phyloP scores from a whole-genome alignment of 2,329 filamentous ascomycete genomes.

The Neophaeococcomyces mojaviensis region DNA sequence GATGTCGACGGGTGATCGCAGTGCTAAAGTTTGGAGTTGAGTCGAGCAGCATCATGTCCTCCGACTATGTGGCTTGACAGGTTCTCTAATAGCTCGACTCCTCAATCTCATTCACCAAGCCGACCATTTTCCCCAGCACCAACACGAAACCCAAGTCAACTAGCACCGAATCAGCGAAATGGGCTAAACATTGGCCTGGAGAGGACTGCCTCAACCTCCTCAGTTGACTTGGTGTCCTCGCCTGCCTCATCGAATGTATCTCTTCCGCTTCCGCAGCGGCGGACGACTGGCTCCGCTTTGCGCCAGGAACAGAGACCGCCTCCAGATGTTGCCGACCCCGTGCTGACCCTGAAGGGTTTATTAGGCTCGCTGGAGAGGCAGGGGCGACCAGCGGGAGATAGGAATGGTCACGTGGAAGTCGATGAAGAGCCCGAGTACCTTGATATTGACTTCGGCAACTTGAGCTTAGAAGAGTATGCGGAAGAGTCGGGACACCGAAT shows the following conservation, averaged over 20 bases:
- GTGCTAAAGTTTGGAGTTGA: background rate
- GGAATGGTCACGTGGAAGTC: conserved; percentile 17
- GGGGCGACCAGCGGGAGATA: conserved; percentile 13
- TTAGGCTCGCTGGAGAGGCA: conserved; percentile 39
- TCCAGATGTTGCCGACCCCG: conserved; percentile 57
- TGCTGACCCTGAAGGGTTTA: conserved; percentile 60
- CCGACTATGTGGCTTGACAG: conserved; percentile 79
- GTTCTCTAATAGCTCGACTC: conserved; percentile 63
- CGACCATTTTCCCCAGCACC: conserved; percentile 66
- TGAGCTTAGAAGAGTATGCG: conserved; percentile 68
- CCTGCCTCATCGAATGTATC: conserved; percentile 71
- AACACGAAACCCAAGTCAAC: conserved; percentile 58
- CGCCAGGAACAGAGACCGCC: conserved; percentile 51
- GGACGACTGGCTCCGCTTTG: conserved; percentile 60
- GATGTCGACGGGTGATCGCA: background rate
- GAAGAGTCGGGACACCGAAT: conserved; percentile 33
- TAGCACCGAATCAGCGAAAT: conserved; percentile 61
- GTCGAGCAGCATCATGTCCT: conserved; percentile 3
- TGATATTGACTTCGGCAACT: conserved; percentile 68
- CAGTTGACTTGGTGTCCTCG: conserved; percentile 51
- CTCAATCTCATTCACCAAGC: conserved; percentile 56
- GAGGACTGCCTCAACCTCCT: conserved; percentile 61
- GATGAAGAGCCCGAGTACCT: conserved; percentile 48
- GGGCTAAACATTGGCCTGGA: conserved; percentile 53
- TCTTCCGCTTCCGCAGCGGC: conserved; percentile 57